Percentiles rank a stretch among this genome's conserved stretches.
These are phyloP conservation scores for Pholiota molesta DNA, from an alignment of 768 basidiomycete species.

Conservation along the genomic window DNA sequence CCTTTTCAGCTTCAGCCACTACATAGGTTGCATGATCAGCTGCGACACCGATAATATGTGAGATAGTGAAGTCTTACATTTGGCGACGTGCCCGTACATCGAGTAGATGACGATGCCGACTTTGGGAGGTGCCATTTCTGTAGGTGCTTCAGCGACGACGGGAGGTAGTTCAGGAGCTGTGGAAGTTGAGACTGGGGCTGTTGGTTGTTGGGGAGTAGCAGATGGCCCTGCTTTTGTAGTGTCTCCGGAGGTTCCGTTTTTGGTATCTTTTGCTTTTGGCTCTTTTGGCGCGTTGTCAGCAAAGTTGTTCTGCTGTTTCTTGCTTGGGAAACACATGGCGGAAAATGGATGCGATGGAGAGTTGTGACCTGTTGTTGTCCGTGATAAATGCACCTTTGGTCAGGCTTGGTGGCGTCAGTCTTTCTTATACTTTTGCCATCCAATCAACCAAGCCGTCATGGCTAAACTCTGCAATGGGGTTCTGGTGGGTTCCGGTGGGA, in stretches of 20 bases:
- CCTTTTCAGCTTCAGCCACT: slow-evolving; percentile 67
- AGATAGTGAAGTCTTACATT: slow-evolving; percentile 14
- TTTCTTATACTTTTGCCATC: slow-evolving; percentile 18
- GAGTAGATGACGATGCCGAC: slow-evolving; percentile 75
- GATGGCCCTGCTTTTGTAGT: slow-evolving; percentile 31
- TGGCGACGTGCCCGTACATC: slow-evolving; percentile 65
- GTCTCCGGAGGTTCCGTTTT: slow-evolving; percentile 20
- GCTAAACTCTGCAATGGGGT: slow-evolving; percentile 5
- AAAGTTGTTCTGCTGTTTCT: slow-evolving; percentile 38
- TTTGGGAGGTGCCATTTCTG: slow-evolving; percentile 49
- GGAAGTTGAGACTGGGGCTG: slow-evolving; percentile 17
- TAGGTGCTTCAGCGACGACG: slow-evolving; percentile 10
- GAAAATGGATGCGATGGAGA: slow-evolving; percentile 16
- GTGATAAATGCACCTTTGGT: slow-evolving; percentile 12
- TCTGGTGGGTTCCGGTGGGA: slow-evolving; percentile 22
- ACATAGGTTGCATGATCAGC: background rate
- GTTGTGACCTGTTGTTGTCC: slow-evolving; percentile 2
- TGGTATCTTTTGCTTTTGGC: slow-evolving; percentile 15
- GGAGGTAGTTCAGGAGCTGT: slow-evolving; percentile 16
- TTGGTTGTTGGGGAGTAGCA: slow-evolving; percentile 10
- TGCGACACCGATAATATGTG: background rate
- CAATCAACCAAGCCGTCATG: slow-evolving; percentile 16
- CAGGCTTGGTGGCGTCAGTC: slow-evolving; percentile 10
- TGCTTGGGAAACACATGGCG: slow-evolving; percentile 39
- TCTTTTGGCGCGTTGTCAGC: slow-evolving; percentile 25